These are phyloP conservation scores for Daldinia childiae DNA, from an alignment of 495 filamentous ascomycete genomes.

Conservation along the genomic window DNA sequence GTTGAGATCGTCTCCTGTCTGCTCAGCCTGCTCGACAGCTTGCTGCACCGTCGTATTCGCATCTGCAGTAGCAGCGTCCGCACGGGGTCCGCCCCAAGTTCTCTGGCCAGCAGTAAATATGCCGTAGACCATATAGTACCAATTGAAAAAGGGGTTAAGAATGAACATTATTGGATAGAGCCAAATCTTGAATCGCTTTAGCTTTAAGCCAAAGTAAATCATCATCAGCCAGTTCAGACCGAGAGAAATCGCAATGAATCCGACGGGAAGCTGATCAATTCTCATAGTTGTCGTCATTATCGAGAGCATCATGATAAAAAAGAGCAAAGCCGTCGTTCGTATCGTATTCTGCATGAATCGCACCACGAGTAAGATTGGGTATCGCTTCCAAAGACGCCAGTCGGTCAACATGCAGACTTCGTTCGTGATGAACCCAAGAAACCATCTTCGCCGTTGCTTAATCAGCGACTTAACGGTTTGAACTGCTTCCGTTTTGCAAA, in stretches of 20 bases:
- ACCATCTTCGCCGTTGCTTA: conserved; percentile 97
- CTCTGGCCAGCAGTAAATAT: conserved; percentile 93
- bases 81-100: conserved; percentile 95
- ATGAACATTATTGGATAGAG: conserved; percentile 97
- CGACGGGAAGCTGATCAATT: conserved; percentile 81
- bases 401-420: conserved; percentile 99
- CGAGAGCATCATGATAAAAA: conserved; percentile 93
- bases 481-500: conserved; percentile 98
- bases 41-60: conserved; percentile 79
- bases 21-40: conserved; percentile 81
- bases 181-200: conserved; percentile 91
- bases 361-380: conserved; percentile 87
- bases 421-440: conserved; percentile 97
- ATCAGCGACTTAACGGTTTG: conserved; percentile 86
- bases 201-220: conserved; percentile 90
- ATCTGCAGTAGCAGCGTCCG: conserved; percentile 89
- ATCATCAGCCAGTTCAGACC: conserved; percentile 96
- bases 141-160: conserved; percentile 97
- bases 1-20: conserved; percentile 88
- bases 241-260: conserved; percentile 94
- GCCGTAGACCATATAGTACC: conserved; percentile 93
- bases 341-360: conserved; percentile 98
- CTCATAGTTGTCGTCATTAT: conserved; percentile 85
- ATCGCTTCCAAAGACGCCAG: conserved; percentile 86
- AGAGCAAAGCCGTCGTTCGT: conserved; percentile 91